A percentile compares a stretch with the other conserved stretches of the same genome.
phyloP scores from a whole-genome alignment of 352 stramenopile genomes.

The Phytophthora rubi region DNA sequence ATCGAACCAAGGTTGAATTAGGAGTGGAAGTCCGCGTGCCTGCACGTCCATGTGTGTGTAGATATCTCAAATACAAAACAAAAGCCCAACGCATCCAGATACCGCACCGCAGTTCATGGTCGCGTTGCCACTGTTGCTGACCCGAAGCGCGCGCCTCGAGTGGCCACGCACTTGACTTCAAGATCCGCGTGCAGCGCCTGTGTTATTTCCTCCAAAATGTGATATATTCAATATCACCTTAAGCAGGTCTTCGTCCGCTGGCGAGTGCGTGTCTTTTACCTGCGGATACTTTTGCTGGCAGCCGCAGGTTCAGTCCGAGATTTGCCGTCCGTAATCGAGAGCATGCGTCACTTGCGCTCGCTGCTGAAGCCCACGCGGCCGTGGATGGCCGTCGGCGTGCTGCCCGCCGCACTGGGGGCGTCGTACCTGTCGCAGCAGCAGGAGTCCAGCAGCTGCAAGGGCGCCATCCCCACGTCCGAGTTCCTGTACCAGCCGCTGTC shows the following conservation, averaged over 20 bases:
- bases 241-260: no score
- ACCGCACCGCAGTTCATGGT: not conserved
- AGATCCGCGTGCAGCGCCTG: conserved; percentile 1
- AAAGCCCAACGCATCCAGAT: not conserved
- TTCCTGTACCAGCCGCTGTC: conserved; percentile 79
- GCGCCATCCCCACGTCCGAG: conserved; percentile 36
- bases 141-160: not conserved
- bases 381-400: conserved; percentile 23
- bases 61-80: conserved; percentile 14
- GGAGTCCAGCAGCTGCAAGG: conserved; percentile 50
- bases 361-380: conserved; percentile 35
- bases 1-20: no score
- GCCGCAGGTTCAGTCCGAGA: conserved; percentile 35
- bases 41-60: conserved; percentile 20
- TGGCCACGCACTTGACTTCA: conserved; percentile 6
- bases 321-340: conserved; percentile 11
- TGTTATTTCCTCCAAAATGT: not conserved
- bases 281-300: conserved; percentile 26
- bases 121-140: not conserved
- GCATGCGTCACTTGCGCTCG: conserved; percentile 30
- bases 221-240: no score
- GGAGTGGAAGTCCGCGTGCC: no score
- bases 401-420: conserved; percentile 33
- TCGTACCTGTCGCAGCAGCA: conserved; percentile 28
- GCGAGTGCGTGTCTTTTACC: conserved; percentile 24